Conservation (phyloP, 2,329 filamentous ascomycete genomes). For the Xylariaceae sp. region DNA sequence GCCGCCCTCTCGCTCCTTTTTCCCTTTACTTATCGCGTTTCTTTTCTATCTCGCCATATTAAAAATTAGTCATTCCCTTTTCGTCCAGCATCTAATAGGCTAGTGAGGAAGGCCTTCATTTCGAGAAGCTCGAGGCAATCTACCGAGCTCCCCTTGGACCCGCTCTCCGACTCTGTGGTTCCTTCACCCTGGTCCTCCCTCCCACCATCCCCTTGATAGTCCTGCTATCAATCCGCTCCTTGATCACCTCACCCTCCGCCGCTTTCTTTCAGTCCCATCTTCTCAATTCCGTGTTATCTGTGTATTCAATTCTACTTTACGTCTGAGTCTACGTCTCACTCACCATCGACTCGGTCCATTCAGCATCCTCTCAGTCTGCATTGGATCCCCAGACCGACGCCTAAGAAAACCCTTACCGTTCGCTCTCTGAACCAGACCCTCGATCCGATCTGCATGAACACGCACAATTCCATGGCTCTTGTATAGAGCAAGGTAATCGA, state of each 20-base stretch:
- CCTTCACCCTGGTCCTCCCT: slow-evolving; percentile 23
- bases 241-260: slow-evolving; percentile 12
- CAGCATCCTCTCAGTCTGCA: slow-evolving; percentile 14
- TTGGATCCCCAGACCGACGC: slow-evolving; percentile 12
- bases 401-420: slow-evolving; percentile 6
- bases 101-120: slow-evolving; percentile 33
- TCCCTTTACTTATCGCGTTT: slow-evolving; percentile 14
- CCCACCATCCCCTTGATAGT: slow-evolving; percentile 28
- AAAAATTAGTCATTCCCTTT: slow-evolving; percentile 31
- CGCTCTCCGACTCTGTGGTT: slow-evolving; percentile 33
- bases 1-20: slow-evolving; percentile 23
- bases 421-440: slow-evolving; percentile 10
- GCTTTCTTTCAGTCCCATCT: slow-evolving; percentile 17
- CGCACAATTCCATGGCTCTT: slow-evolving; percentile 35
- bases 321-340: slow-evolving; percentile 14
- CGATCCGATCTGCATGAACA: slow-evolving; percentile 34
- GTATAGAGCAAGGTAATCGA: slow-evolving; percentile 32
- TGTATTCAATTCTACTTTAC: slow-evolving; percentile 4
- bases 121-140: slow-evolving; percentile 33
- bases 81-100: slow-evolving; percentile 31
- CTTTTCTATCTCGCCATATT: slow-evolving; percentile 23
- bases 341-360: slow-evolving; percentile 12
- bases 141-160: slow-evolving; percentile 30
- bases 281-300: slow-evolving; percentile 16
- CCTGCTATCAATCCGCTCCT: slow-evolving; percentile 27